A percentile compares a stretch with the other conserved stretches of the same genome.
phyloP scores from a whole-genome alignment of 805 yeast species.

The Yamadazyma philogaea region DNA sequence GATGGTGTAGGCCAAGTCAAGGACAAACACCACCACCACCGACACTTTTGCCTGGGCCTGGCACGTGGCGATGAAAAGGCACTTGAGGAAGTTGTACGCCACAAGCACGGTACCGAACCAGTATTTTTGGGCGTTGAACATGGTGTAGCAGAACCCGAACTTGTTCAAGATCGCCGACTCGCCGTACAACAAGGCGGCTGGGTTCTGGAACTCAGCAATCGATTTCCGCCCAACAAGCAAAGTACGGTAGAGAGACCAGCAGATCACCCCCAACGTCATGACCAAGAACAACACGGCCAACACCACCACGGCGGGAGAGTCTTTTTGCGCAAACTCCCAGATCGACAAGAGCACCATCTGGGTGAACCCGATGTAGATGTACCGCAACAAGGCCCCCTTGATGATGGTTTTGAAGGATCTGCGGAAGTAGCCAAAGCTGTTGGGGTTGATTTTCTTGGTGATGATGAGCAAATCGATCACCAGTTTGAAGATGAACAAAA shows the following conservation, averaged over 20 bases:
- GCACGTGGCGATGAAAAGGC: conserved; percentile 70
- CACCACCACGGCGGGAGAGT: conserved; percentile 86
- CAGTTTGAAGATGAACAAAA: conserved; percentile 55
- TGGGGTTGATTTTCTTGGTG: conserved; percentile 48
- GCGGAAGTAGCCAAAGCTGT: conserved; percentile 49
- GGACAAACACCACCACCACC: conserved; percentile 67
- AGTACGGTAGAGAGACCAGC: conserved; percentile 66
- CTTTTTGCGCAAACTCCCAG: conserved; percentile 81
- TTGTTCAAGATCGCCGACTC: conserved; percentile 67
- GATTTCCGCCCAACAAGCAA: conserved; percentile 61
- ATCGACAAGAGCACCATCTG: conserved; percentile 75
- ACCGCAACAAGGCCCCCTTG: conserved; percentile 77
- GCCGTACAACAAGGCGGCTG: conserved; percentile 86
- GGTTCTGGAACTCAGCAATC: conserved; percentile 59
- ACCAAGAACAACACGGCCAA: conserved; percentile 71
- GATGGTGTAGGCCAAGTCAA: conserved; percentile 69
- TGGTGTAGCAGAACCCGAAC: conserved; percentile 86
- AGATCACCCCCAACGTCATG: conserved; percentile 56
- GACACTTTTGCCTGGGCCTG: conserved; percentile 83
- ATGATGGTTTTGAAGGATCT: conserved; percentile 55
- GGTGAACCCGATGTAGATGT: conserved; percentile 80
- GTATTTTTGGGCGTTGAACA: conserved; percentile 76
- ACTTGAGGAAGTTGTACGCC: conserved; percentile 60
- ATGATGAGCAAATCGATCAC: conserved; percentile 46
- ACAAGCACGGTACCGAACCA: conserved; percentile 77